phyloP scores from a whole-genome alignment of 208 protist genomes.

The Porcisia deanei region DNA sequence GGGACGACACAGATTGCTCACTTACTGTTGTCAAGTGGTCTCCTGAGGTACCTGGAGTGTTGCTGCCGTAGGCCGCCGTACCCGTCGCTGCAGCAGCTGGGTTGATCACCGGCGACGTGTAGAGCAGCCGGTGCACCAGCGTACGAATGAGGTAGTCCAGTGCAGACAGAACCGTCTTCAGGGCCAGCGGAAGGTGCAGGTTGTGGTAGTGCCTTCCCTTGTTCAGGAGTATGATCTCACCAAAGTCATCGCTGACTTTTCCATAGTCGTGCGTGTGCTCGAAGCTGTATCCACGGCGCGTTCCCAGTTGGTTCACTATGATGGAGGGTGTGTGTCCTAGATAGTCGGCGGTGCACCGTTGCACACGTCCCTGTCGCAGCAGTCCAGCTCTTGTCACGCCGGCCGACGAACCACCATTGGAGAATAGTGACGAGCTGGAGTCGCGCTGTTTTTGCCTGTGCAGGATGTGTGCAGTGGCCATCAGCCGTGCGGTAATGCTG shows the following conservation, averaged over 20 bases:
- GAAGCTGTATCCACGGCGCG: constrained; percentile 80
- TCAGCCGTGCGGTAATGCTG: constrained; percentile 27
- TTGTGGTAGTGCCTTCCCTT: constrained; percentile 32
- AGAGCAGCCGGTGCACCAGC: constrained; percentile 14
- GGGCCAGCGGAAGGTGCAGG: constrained; percentile 37
- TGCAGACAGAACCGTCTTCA: constrained; percentile 46
- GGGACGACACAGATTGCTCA: background rate
- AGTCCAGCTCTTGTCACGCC: background rate
- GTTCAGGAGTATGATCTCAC: constrained; percentile 29
- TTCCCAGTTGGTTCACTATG: constrained; percentile 35
- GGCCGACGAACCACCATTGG: background rate
- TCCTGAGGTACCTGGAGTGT: background rate
- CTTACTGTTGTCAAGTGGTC: background rate
- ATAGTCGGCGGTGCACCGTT: constrained; percentile 20
- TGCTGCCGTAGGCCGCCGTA: background rate
- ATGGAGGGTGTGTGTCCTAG: constrained; percentile 28
- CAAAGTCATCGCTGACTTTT: constrained; percentile 49
- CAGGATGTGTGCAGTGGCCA: constrained; percentile 24
- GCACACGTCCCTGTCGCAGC: background rate
- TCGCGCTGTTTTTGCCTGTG: constrained; percentile 39
- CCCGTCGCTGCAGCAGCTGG: constrained; percentile 7
- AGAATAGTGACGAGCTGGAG: constrained; percentile 1
- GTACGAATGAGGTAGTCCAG: constrained; percentile 39
- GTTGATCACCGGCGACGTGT: background rate
- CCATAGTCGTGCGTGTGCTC: constrained; percentile 66